A percentile compares a stretch with the other conserved stretches of the same genome.
phyloP scores from a whole-genome alignment of 345 rosid genomes.

The Euclidium syriacum region DNA sequence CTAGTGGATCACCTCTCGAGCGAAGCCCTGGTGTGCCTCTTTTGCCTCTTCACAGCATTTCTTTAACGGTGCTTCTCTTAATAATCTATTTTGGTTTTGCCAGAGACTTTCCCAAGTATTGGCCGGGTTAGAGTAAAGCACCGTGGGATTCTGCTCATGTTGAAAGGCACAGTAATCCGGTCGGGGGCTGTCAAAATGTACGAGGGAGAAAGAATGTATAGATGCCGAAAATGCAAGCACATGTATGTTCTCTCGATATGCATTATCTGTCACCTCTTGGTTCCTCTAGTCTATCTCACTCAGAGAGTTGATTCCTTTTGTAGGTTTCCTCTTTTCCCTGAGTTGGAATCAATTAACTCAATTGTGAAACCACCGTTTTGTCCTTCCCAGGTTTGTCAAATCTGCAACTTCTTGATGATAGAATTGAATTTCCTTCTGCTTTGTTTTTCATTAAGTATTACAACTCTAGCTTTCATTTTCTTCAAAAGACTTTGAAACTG shows the following conservation, averaged over 20 bases:
- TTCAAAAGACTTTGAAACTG: not conserved
- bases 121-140: slow-evolving; percentile 86
- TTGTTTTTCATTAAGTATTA: not conserved
- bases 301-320: slow-evolving; percentile 17
- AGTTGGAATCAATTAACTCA: slow-evolving; percentile 81
- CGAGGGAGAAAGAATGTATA: slow-evolving; percentile 82
- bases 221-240: slow-evolving; percentile 79
- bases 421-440: not conserved
- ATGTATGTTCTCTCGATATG: slow-evolving; percentile 29
- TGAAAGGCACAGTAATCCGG: slow-evolving; percentile 85
- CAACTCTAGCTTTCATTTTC: not conserved
- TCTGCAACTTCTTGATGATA: not conserved
- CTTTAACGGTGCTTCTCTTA: not conserved
- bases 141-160: slow-evolving; percentile 65
- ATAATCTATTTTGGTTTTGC: slow-evolving; percentile 2
- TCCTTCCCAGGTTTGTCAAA: slow-evolving; percentile 68
- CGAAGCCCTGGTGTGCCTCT: slow-evolving; percentile 50
- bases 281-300: not conserved
- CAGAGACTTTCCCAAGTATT: slow-evolving; percentile 82
- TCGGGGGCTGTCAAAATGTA: slow-evolving; percentile 91
- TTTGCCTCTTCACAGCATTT: not conserved
- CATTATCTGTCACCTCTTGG: not conserved
- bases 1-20: slow-evolving; percentile 77
- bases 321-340: slow-evolving; percentile 82
- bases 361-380: slow-evolving; percentile 69